phyloP scores from a whole-genome alignment of 2,329 filamentous ascomycete species.

The Neurospora crassa region DNA sequence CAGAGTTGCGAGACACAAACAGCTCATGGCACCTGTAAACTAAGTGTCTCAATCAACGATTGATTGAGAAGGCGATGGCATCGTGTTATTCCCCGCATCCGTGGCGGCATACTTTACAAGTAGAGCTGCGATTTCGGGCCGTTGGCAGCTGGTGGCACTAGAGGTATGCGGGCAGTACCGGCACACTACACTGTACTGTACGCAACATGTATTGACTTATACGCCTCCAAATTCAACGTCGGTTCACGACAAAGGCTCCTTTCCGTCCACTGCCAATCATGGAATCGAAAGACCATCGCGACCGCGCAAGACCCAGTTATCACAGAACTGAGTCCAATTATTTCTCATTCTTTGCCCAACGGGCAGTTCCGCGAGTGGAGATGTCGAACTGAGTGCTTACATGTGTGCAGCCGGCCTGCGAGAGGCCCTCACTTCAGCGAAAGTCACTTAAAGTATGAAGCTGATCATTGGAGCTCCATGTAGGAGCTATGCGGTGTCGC shows the following conservation, averaged over 20 bases:
- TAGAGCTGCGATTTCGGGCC: not conserved
- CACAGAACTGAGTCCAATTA: not conserved
- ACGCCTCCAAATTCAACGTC: not conserved
- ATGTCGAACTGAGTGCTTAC: not conserved
- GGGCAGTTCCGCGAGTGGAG: not conserved
- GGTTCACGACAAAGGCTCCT: not conserved
- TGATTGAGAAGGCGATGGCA: not conserved
- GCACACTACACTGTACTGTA: too few relatives aligned
- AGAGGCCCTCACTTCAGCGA: not conserved
- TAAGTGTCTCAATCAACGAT: not conserved
- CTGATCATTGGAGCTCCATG: not conserved
- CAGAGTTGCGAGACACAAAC: not conserved
- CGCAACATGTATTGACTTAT: not conserved
- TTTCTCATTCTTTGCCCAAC: not conserved
- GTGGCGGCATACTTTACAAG: not conserved
- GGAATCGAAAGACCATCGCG: not conserved
- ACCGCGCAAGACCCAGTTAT: not conserved
- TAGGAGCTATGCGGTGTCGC: not conserved
- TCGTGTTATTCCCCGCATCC: not conserved
- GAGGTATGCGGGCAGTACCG: not conserved
- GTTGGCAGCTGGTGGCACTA: not conserved
- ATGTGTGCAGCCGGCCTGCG: not conserved
- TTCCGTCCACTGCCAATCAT: not conserved
- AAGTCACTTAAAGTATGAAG: not conserved
- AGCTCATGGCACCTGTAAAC: not conserved